A percentile compares a stretch with the other conserved stretches of the same genome.
phyloP scores from a whole-genome alignment of 257 asterid species.

The Fraxinus excelsior region DNA sequence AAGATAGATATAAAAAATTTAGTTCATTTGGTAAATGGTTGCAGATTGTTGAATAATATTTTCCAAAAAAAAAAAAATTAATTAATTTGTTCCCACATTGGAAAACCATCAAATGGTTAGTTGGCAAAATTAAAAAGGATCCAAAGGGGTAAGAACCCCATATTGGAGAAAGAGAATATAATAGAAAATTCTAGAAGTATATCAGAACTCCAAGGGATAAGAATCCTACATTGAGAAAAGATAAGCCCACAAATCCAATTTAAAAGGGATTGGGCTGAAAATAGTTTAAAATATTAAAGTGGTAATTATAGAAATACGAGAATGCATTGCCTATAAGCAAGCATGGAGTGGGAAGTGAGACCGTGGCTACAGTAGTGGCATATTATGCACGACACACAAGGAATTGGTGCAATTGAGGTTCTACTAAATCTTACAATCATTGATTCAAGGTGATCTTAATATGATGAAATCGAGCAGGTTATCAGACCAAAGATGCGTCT shows the following conservation, averaged over 20 bases:
- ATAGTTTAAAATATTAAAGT: background rate
- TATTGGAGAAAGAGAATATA: background rate
- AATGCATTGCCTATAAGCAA: background rate
- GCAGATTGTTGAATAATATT: background rate
- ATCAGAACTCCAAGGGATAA: background rate
- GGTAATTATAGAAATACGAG: background rate
- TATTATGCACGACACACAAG: background rate
- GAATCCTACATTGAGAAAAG: background rate
- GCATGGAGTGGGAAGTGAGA: too few species aligned
- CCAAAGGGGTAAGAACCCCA: background rate
- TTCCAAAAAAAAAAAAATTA: background rate
- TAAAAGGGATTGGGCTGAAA: background rate
- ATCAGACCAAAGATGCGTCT: background rate
- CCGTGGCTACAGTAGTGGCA: background rate
- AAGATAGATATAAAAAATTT: too few species aligned
- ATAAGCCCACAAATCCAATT: background rate
- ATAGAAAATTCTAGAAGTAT: background rate
- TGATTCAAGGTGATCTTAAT: background rate
- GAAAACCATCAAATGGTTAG: background rate
- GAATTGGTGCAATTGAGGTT: background rate
- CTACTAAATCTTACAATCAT: background rate
- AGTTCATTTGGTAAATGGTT: background rate
- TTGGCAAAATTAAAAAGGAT: background rate
- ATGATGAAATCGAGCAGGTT: background rate
- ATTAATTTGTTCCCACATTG: background rate